Base-by-base conservation (phyloP, 169 alveolate species). In the Plasmodium fragile region DNA sequence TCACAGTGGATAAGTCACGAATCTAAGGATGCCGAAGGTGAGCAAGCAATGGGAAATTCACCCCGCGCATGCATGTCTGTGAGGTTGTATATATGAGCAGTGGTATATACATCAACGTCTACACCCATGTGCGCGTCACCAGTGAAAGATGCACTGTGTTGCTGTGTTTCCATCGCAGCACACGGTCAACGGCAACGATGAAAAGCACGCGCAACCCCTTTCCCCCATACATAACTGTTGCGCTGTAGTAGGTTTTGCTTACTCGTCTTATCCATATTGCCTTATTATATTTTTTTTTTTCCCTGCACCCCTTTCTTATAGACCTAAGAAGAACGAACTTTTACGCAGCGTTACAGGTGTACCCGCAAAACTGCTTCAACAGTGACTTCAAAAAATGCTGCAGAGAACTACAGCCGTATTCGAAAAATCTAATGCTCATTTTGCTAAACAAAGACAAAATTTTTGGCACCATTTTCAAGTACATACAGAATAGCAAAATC, bases 351-450 rank as follows among this genome's bases (percentile, higher is more conserved):
- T 41, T 89, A 4, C 69, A 65, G 71, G 87, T 55, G 69, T 89
- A 78, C 34, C 81, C 80, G 34, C 71, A 89, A 55, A 79, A 65
- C 43, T 91, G 94, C 43, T 75, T 16, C 83, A 91, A 91, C 70
- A 69, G 73, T 45, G 92, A 80, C 59, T 91, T 91, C 65, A 79
- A 45, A 71, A 80, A 45, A 69, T 91, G 94, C 49, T 91, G 94
- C 55, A 91, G 41, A 28, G 85, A 80, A 49, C 36, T 91, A 52
- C 55, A 22, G 43, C 87, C 82, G 22, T 75, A 69, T 49, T 45
- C 94, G 34, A 91, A 45, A 49, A 91, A 91, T 45, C 82, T 91
- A 80, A 81, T 91, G 82, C 53, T 91, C 30, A 91, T 91, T 30
- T 28, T 91, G 36, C 69, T 91, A 43, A 91, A 91, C 72, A 91